Base-by-base conservation (phyloP, 176 grass and related monocot genomes). In the Bonia amplexicaulis region DNA sequence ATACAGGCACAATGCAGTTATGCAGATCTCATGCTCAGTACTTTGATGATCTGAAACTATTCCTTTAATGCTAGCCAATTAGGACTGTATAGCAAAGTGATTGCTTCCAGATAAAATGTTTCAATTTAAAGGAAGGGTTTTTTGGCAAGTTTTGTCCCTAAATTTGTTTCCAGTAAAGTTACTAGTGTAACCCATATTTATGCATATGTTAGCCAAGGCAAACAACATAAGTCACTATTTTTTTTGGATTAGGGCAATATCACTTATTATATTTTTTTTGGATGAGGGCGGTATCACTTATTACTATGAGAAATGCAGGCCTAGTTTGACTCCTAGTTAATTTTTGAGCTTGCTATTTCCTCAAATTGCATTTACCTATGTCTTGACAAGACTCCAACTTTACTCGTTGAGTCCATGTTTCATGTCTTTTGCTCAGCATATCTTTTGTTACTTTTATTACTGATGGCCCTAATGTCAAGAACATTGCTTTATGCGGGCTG, bases 261-360 rank as follows among this genome's bases (percentile, higher is more conserved):
- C 20, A 58, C 54, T 58, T 58, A 58, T 31, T 46, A 33, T 60
- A 23, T 59, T 25, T 53, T n/a, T 60, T 60, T 25, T 58, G 19
- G 53, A 58, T 58, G 3, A 58, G 20, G 8, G 54, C 1, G 0
- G n/a, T n/a, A 58, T 58, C 20, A 58, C 54, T 57, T 57, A 57
- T 33, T 46, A 35, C 44, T 62, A 72, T n/a, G 67, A 41, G 64
- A 40, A 52, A 54, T 1, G 1, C 14, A 15, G 39, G 15, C 49
- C n/a, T 45, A 68, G 16, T 41, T 55, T 74, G 9, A 80, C 40
- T 48, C 57, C 13, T 84, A 84, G 75, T 83, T 59, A 67, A 65
- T 63, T 71, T 72, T 77, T 51, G 25, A 74, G 22, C 15, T 77
- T 71, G 55, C 11, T 86, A 19, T 75, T 70, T 65, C 19, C 45